phyloP scores from a whole-genome alignment of 2,329 filamentous ascomycete species.

The Alternaria novae-zelandiae region DNA sequence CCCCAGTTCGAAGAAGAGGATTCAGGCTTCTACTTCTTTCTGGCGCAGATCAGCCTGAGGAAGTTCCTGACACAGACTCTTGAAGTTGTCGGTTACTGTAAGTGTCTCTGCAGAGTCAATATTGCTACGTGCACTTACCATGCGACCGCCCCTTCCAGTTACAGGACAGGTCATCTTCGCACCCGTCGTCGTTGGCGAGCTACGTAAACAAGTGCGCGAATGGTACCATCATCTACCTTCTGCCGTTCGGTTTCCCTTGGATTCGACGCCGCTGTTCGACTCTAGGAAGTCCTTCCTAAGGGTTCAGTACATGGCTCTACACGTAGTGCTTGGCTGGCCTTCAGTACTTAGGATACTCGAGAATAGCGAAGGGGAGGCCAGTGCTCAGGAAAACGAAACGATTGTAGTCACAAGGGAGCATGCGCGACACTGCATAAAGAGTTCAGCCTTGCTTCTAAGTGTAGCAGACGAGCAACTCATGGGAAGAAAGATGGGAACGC shows the following conservation, averaged over 20 bases:
- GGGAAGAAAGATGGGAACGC: constrained; percentile 30
- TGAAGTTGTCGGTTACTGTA: constrained; percentile 36
- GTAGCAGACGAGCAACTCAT: constrained; percentile 34
- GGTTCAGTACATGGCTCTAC: constrained; percentile 37
- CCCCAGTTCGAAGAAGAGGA: constrained; percentile 35
- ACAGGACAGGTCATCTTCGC: constrained; percentile 34
- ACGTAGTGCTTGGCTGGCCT: constrained; percentile 38
- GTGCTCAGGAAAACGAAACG: constrained; percentile 18
- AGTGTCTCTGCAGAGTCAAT: neutral
- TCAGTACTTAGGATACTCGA: constrained; percentile 33
- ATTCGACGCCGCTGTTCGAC: constrained; percentile 35
- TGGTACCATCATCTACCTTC: constrained; percentile 38
- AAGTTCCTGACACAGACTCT: constrained; percentile 36
- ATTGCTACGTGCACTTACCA: neutral
- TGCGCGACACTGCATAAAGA: constrained; percentile 13
- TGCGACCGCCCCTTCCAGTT: neutral
- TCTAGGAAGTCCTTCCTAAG: constrained; percentile 34
- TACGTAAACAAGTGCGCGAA: constrained; percentile 33
- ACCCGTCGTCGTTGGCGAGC: constrained; percentile 31
- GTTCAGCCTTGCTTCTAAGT: constrained; percentile 25
- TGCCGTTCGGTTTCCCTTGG: constrained; percentile 30
- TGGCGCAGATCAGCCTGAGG: constrained; percentile 35
- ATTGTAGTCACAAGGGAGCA: constrained; percentile 25
- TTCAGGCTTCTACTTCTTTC: constrained; percentile 35
- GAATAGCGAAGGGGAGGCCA: constrained; percentile 17